phyloP scores from a whole-genome alignment of 148 eudicot species.

The Mesembryanthemum crystallinum region DNA sequence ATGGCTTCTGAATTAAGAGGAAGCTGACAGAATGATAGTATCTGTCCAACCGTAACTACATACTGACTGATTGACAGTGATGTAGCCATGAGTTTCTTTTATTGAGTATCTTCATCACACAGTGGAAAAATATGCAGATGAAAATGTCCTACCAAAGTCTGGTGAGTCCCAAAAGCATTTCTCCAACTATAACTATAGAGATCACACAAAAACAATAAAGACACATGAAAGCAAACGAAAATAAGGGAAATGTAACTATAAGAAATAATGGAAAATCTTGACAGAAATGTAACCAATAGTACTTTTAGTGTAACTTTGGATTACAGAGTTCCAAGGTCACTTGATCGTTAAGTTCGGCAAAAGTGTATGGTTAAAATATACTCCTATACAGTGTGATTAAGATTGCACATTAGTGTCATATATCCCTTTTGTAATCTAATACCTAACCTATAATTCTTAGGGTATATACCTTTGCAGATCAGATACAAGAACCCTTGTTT shows the following conservation, averaged over 20 bases:
- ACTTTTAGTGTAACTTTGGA: neutral
- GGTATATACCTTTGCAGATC: constrained; percentile 26
- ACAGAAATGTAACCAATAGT: neutral
- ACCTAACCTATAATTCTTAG: constrained; percentile 6
- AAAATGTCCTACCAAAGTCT: neutral
- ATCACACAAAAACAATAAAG: neutral
- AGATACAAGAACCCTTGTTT: constrained; percentile 12
- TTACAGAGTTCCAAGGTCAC: constrained; percentile 9
- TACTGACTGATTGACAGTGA: constrained; percentile 1
- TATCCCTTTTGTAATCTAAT: constrained; percentile 12
- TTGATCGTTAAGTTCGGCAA: constrained; percentile 4
- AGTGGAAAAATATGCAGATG: neutral
- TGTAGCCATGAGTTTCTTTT: neutral
- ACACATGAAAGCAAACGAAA: neutral
- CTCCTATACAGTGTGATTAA: neutral
- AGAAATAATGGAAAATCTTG: neutral
- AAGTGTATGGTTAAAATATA: neutral
- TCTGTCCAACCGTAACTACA: neutral
- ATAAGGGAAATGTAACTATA: neutral
- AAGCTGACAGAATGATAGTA: constrained; percentile 7
- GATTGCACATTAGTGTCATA: neutral
- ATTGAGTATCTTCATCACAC: neutral
- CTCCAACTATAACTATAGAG: neutral
- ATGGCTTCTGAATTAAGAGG: neutral
- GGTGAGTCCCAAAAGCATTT: neutral